Conservation (phyloP, 2,329 filamentous ascomycete genomes). For the Blumeria hordei region DNA sequence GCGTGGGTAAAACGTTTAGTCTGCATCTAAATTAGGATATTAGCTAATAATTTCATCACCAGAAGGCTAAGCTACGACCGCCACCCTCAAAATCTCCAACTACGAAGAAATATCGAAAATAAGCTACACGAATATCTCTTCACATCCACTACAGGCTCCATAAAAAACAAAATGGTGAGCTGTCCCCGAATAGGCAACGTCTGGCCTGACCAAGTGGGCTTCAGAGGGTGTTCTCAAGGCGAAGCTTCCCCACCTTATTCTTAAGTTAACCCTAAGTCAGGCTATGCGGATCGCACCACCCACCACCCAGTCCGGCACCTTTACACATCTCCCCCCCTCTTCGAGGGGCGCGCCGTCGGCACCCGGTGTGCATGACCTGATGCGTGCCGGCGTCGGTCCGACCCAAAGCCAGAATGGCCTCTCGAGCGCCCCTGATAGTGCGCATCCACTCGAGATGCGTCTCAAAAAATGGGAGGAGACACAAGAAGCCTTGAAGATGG, state of each 20-base stretch:
- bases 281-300: constrained; percentile 75
- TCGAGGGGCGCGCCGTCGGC: constrained; percentile 54
- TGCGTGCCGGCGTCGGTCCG: constrained; percentile 62
- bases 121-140: too few species aligned
- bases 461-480: constrained; percentile 77
- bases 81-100: too few species aligned
- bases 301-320: constrained; percentile 4
- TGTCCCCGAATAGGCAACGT: too few species aligned
- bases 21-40: too few species aligned
- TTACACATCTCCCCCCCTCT: constrained; percentile 39
- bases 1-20: too few species aligned
- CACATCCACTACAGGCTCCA: too few species aligned
- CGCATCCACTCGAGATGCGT: constrained; percentile 79
- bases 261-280: constrained; percentile 20
- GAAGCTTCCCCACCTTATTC: constrained; percentile 1
- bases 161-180: too few species aligned
- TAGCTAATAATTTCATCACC: too few species aligned
- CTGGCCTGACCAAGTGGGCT: too few species aligned
- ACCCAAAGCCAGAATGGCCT: constrained; percentile 20
- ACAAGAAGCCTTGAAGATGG: constrained; percentile 72
- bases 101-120: too few species aligned
- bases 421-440: constrained; percentile 23
- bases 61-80: too few species aligned
- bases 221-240: background rate
- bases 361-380: constrained; percentile 78